Base-by-base conservation (phyloP, 169 alveolate genomes). In the Plasmodium inui region DNA sequence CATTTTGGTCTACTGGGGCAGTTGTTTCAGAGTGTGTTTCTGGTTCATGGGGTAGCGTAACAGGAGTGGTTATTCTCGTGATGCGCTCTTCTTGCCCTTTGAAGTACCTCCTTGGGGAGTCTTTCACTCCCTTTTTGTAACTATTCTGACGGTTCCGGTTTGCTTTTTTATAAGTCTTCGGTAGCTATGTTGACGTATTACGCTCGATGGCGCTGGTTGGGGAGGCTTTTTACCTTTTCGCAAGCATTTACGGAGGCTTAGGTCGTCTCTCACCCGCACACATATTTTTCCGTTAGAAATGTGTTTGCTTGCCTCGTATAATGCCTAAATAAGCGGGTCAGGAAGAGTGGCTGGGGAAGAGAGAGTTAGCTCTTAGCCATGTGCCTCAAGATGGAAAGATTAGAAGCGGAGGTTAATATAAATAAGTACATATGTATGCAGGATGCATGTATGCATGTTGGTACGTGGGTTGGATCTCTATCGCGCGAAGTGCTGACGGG, bases 1-100 rank as follows among this genome's bases (percentile, higher is more conserved):
- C 94, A 88, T 88, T 85, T 50, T 85, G 30, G n/a, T 78, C 17
- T 30, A 14, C 67, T 37, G 3, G 50, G 57, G 50, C 28, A 28
- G 14, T 76, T 76, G 70, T 76, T 76, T 53, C 30, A 37, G 26
- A 19, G 50, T 17, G 30, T 76, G 28, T 8, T 2, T 37, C 6
- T 37, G 34, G 19, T 26, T 74, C 26, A 3, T 9, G 22, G 37
- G 34, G 55, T 26, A 26, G 32, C 32, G 26, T 10, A 2, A 8
- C 9, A n/a, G 7, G 2, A 17, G 61, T 74, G 32, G 19, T 10
- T 6, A 30, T 82, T 82, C 17, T 12, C 44, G 19, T 10, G 17
- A 30, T 82, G 57, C 17, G 22, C 44, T 12, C 41, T 46, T 82
- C 37, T 37, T 55, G n/a, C 30, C 57, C 19, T 82, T 82, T 82